Evolutionary conservation across 371 early-diverging fungal species (phyloP).

Genomic region (Sporodiniella umbellata): DNA sequence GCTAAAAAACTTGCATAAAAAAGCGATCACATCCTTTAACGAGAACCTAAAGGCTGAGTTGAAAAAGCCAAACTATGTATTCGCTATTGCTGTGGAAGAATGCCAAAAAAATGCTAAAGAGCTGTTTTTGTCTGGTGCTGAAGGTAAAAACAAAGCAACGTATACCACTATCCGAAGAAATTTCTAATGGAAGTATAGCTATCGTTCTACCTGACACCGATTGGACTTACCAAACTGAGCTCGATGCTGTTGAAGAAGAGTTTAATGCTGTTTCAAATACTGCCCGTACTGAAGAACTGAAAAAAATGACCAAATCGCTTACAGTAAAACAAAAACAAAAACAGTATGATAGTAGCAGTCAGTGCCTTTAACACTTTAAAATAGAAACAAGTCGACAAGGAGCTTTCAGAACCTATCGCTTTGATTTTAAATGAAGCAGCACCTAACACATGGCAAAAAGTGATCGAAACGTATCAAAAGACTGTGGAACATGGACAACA

Average conservation of each 20-base stretch:
- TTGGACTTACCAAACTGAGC: conserved; percentile 76
- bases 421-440: conserved; percentile 68
- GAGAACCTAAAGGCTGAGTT: conserved; percentile 37
- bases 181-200: conserved; percentile 12
- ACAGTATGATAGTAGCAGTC: too few relatives aligned
- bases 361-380: conserved; percentile 64
- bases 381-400: conserved; percentile 66
- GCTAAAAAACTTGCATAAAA: conserved; percentile 80
- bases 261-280: conserved; percentile 63
- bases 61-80: conserved; percentile 49
- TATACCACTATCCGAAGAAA: conserved; percentile 10
- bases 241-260: conserved; percentile 57
- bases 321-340: conserved; percentile 60
- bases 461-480: conserved; percentile 56
- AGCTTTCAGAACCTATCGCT: conserved; percentile 71
- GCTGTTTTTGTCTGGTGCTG: conserved; percentile 17
- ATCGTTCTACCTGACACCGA: conserved; percentile 66
- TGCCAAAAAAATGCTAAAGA: conserved; percentile 44
- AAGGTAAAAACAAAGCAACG: conserved; percentile 16
- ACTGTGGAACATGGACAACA: conserved; percentile 29
- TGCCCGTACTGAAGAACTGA: conserved; percentile 76
- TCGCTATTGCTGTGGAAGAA: conserved; percentile 46
- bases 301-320: conserved; percentile 69
- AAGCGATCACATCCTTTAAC: conserved; percentile 63
- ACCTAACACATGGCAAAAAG: conserved; percentile 70